Evolutionary conservation across 495 filamentous ascomycete species (phyloP), one percentile per base, ranked within the genome.

Genomic region (Entonaema liquescens): DNA sequence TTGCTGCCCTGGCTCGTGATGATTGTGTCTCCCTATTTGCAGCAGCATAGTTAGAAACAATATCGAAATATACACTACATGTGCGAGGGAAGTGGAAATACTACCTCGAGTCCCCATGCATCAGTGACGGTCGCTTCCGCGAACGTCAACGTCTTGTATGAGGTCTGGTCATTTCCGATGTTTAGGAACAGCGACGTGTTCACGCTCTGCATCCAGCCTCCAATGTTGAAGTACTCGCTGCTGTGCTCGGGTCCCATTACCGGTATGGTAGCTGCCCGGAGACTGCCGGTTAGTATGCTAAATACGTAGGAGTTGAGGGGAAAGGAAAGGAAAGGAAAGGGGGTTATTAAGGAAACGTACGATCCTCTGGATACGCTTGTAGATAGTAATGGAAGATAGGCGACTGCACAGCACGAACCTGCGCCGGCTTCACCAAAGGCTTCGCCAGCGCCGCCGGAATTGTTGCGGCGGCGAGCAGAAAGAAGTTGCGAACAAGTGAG

Each of bases 81-180:
- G 21, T 49, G n/a, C 44, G 21, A 11, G 13, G 21, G 8, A 50
- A 50, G 21, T 50, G 1, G 8, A 50, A 55, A 55, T 29, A 33
- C 6, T 42, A 38, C 31, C 56, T 86, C 84, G 59, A 86, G 74
- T 11, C 77, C 82, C 83, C 84, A 86, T 1, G 78, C 82, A 25
- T 81, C 81, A 3, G 80, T 82, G 5, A 57, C 68, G 6, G 78
- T 62, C 26, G 77, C 77, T 17, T 70, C 74, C 65, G 73, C 73
- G 47, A 85, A 82, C 12, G 73, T 79, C 11, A 85, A 68, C 23
- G 82, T 82, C 70, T 85, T 84, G 72, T 85, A 86, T 38, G 78
- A 82, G 19, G 82, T 84, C 15, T 65, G 65, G 31, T 78, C 78
- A 40, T 44, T 63, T 25, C 75, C 80, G 65, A 85, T 81, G 70